phyloP scores from a whole-genome alignment of 495 filamentous ascomycete species.

The Rostrohypoxylon terebratum region DNA sequence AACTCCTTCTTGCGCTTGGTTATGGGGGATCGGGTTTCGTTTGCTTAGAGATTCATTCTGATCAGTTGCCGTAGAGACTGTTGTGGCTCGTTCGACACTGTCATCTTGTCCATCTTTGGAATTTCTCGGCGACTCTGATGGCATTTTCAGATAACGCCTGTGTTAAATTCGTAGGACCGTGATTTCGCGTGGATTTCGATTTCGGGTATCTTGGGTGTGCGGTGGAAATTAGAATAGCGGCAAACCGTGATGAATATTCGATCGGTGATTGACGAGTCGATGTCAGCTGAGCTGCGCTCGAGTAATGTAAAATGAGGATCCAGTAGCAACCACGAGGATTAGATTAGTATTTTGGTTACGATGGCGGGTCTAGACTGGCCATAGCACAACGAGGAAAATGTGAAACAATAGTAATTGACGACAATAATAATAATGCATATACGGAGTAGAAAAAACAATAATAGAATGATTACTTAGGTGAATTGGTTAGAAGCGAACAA shows the following conservation, averaged over 20 bases:
- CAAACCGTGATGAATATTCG: slow-evolving; percentile 6
- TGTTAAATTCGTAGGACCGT: slow-evolving; percentile 8
- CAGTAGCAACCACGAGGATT: neutral
- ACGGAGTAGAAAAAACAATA: slow-evolving; percentile 4
- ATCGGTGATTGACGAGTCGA: slow-evolving; percentile 7
- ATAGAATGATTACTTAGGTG: slow-evolving; percentile 18
- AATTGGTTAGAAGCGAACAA: slow-evolving; percentile 8
- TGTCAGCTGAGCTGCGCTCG: slow-evolving; percentile 8
- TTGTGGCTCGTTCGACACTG: slow-evolving; percentile 38
- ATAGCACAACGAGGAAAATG: slow-evolving; percentile 18
- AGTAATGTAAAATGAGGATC: slow-evolving; percentile 16
- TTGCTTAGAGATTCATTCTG: slow-evolving; percentile 39
- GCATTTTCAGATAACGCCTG: slow-evolving; percentile 35
- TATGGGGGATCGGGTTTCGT: slow-evolving; percentile 21
- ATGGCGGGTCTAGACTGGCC: slow-evolving; percentile 11
- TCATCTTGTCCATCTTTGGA: slow-evolving; percentile 38
- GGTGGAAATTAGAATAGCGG: neutral
- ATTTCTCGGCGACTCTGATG: slow-evolving; percentile 33
- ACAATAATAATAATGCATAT: slow-evolving; percentile 8
- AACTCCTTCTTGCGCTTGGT: slow-evolving; percentile 22
- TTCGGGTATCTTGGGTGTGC: neutral
- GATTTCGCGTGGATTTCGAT: slow-evolving; percentile 1
- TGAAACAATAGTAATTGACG: slow-evolving; percentile 3
- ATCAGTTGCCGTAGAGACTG: slow-evolving; percentile 40
- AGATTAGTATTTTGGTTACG: slow-evolving; percentile 17